Base-by-base conservation (phyloP, 331 rosid genomes). In the Pyrus hybrid region DNA sequence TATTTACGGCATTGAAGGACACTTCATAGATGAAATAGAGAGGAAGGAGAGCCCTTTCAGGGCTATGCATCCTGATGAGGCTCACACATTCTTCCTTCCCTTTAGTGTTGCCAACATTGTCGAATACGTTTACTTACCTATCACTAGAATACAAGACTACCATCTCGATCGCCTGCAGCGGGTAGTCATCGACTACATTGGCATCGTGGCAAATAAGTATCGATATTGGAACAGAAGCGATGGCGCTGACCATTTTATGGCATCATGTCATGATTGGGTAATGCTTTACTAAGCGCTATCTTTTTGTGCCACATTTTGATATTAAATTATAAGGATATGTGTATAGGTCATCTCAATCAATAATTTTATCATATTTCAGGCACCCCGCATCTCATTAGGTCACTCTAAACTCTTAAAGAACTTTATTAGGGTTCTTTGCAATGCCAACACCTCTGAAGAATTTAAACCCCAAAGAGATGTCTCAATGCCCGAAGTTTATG, bases 191-290 rank as follows among this genome's bases (percentile, higher is more conserved):
- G 87, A 83, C 67, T 83, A 83, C 68, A 20, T 83, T 51, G 53
- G 67, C 20, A 70, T 83, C 4, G 77, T 83, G 7, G 79, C 84
- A n/a, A 41, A 68, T 41, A 83, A 43, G 29, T 80, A 79, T 54
- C 79, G 81, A 13, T 80, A 76, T 57, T 83, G 87, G 87, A 83
- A 83, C 9, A 51, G 87, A 56, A 83, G 84, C 84, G 10, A 18
- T 2, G 87, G 84, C 2, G 81, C 81, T 5, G 87, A 83, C 63
- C 87, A 83, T 80, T 83, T 83, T 53, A 35, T 80, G 47, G 68
- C 78, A 68, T 76, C 87, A 32, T 83, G 87, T 60, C 87, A 83
- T n/a, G 87, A 83, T 68, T 83, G 87, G 87, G 87, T 80, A 53
- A 57, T 57, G 5, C 21, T 17, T 51, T 51, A 51, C 21, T 16